Evolutionary conservation across 2,329 filamentous ascomycete species (phyloP).

Genomic region (Alternaria consortialis): DNA sequence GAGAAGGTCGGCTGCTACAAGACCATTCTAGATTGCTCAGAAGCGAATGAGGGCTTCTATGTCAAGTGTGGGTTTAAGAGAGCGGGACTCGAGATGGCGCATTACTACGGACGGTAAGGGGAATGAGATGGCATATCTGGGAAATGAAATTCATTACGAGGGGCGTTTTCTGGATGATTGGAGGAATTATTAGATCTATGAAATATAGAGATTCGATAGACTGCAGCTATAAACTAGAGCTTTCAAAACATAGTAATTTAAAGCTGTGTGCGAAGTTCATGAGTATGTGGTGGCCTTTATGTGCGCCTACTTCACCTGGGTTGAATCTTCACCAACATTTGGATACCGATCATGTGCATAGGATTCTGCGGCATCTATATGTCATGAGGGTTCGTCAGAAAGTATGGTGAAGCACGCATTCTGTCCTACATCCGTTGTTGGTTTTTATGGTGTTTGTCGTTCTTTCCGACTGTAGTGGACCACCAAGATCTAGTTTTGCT

Average conservation of each 20-base stretch:
- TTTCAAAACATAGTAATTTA: not conserved
- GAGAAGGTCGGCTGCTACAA: slow-evolving; percentile 93
- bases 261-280: not conserved
- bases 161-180: slow-evolving; percentile 5
- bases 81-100: slow-evolving; percentile 94
- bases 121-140: not conserved
- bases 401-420: not conserved
- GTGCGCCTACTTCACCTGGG: not conserved
- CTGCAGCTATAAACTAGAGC: not conserved
- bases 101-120: slow-evolving; percentile 71
- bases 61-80: slow-evolving; percentile 95
- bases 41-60: slow-evolving; percentile 97
- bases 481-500: slow-evolving; percentile 13
- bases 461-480: not conserved
- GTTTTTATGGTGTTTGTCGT: not conserved
- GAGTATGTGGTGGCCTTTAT: not conserved
- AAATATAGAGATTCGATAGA: slow-evolving; percentile 7
- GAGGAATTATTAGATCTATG: not conserved
- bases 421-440: not conserved
- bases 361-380: not conserved
- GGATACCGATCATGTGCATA: not conserved
- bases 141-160: slow-evolving; percentile 5
- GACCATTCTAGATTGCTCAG: slow-evolving; percentile 95
- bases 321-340: not conserved
- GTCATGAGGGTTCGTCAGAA: not conserved